Evolutionary conservation across 306 rosid species (phyloP), one percentile per base, ranked within the genome.

Genomic region (Rosa rugosa): DNA sequence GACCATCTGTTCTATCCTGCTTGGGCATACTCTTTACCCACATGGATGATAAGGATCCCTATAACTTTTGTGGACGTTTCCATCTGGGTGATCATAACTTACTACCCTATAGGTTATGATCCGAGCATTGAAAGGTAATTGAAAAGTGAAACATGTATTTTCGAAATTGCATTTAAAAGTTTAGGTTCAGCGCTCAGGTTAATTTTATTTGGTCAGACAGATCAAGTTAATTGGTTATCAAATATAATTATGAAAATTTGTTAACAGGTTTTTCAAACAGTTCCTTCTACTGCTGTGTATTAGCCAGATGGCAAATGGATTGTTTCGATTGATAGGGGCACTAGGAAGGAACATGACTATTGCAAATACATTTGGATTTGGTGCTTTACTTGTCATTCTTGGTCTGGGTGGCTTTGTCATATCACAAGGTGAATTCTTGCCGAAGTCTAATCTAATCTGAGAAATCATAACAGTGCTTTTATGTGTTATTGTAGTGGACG

Each of bases 1-100:
- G 87, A 86, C 80, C 78, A 81, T 75, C 84, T 81, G 47, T 86
- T 86, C 73, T 84, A 84, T 70, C 90, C 90, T 66, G 71, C 90
- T 20, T 86, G 90, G 90, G 85, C 85, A 27, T 86, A 81, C 38
- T 60, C 87, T 25, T 63, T 86, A 20, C 87, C 87, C 46, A 75
- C 84, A 57, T 84, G 84, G 73, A 79, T 86, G 64, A 81, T 86
- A 69, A 82, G 68, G 51, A 86, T 86, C 34, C 87, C 87, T 40
- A 36, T 81, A 44, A 77, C 84, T 68, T 72, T 84, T 57, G 41
- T 79, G 41, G 89, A 86, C 56, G 87, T 81, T 59, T 79, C 75
- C 77, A 45, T 86, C 63, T 86, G 90, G 90, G 85, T 86, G 75
- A 25, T 71, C 77, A 54, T 80, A 44, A 86, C 87, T 66, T 86